phyloP scores from a whole-genome alignment of 441 rosid species.

The Metrosideros polymorpha region DNA sequence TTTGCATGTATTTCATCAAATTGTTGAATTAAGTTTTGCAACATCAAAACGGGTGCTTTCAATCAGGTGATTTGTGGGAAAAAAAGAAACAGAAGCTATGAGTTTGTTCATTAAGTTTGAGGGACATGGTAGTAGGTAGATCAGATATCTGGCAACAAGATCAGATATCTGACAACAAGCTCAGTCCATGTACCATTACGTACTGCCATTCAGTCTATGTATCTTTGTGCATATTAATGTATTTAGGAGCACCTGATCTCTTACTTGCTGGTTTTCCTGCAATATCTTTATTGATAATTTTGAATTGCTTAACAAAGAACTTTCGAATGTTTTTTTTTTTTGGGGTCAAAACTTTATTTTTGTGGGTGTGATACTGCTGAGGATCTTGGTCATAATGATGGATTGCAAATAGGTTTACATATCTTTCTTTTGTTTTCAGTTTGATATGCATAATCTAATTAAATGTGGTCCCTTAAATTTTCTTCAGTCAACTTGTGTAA shows the following conservation, averaged over 20 bases:
- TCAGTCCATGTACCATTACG: not conserved
- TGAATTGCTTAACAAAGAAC: not conserved
- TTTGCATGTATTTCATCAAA: not conserved
- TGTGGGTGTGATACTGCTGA: not conserved
- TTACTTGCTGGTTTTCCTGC: not conserved
- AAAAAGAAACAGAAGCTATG: not conserved
- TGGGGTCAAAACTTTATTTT: not conserved
- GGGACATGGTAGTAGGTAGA: not conserved
- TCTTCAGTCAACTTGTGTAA: constrained; percentile 61
- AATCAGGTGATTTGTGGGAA: not conserved
- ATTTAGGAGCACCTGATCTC: not conserved
- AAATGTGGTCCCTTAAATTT: not conserved
- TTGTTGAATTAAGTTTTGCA: not conserved
- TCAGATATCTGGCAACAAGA: not conserved
- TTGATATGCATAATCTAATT: not conserved
- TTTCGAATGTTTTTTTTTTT: not conserved
- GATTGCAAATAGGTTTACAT: not conserved
- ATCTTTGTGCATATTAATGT: not conserved
- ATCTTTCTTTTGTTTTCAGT: not conserved
- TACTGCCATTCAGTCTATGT: not conserved
- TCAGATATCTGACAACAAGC: not conserved
- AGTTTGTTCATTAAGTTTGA: not conserved
- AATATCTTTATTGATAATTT: not conserved
- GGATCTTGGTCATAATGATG: not conserved
- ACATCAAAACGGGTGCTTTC: not conserved